Evolutionary conservation across 768 basidiomycete genomes (phyloP).

Genomic region (Cystofilobasidium bisporidii): DNA sequence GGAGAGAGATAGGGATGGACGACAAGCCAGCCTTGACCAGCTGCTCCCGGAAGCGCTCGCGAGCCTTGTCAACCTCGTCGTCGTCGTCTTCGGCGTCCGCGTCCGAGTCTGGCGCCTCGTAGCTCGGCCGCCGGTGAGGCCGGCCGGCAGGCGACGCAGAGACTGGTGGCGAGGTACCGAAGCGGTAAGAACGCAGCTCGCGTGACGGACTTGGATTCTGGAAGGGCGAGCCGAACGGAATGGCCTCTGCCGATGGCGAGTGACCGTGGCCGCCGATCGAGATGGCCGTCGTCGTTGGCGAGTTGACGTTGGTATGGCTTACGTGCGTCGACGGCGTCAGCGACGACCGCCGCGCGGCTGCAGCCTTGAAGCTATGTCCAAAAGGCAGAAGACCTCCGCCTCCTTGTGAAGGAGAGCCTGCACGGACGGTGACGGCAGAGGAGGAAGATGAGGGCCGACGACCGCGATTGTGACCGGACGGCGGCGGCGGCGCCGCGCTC

Average conservation of each 20-base stretch:
- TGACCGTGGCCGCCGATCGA: neutral
- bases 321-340: constrained; percentile 12
- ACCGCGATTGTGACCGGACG: neutral
- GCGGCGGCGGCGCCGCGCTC: neutral
- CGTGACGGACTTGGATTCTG: neutral
- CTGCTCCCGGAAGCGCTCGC: constrained; percentile 22
- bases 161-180: constrained; percentile 8
- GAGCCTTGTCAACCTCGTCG: constrained; percentile 17
- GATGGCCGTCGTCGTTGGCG: constrained; percentile 15
- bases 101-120: constrained; percentile 9
- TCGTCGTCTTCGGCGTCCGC: neutral
- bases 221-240: neutral
- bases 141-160: neutral
- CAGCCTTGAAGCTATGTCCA: constrained; percentile 10
- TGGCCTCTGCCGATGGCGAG: neutral
- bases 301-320: neutral
- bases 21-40: constrained; percentile 20
- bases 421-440: constrained; percentile 11
- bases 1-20: constrained; percentile 21
- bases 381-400: constrained; percentile 18
- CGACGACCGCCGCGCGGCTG: constrained; percentile 2
- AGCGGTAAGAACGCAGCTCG: constrained; percentile 23
- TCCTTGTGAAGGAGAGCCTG: constrained; percentile 2
- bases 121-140: constrained; percentile 10
- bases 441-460: constrained; percentile 25